Evolutionary conservation across 2,329 filamentous ascomycete species (phyloP).

Genomic region (Hysterium pulicare): DNA sequence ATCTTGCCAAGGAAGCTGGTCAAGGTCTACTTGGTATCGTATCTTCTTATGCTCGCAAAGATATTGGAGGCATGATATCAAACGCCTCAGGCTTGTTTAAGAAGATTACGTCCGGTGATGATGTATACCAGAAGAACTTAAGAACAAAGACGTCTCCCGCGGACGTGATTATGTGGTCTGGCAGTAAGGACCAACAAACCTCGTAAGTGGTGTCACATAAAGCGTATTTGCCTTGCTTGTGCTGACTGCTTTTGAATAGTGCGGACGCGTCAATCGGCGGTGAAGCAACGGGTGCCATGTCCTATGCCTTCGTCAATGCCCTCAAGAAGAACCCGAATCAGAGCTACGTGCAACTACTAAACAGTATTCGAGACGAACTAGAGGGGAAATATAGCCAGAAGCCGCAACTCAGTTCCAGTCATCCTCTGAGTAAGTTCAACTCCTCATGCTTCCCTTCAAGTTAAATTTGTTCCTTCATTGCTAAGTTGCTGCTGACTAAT

Average conservation of each 20-base stretch:
- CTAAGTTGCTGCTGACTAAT: constrained; percentile 1
- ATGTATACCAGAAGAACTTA: constrained; percentile 74
- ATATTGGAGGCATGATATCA: constrained; percentile 75
- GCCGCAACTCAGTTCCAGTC: constrained; percentile 92
- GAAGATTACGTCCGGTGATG: constrained; percentile 76
- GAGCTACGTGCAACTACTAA: constrained; percentile 92
- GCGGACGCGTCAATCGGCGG: constrained; percentile 85
- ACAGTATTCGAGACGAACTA: constrained; percentile 89
- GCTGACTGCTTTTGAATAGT: constrained; percentile 43
- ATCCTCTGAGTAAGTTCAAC: constrained; percentile 77
- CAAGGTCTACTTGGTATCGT: constrained; percentile 69
- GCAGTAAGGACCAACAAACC: constrained; percentile 93
- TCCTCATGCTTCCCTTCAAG: background rate
- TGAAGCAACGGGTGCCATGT: constrained; percentile 96
- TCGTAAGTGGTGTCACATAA: constrained; percentile 65
- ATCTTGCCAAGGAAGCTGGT: constrained; percentile 75
- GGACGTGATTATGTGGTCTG: constrained; percentile 97
- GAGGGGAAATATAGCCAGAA: constrained; percentile 87
- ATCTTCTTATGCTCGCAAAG: constrained; percentile 75
- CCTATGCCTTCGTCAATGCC: constrained; percentile 89
- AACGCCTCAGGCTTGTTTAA: constrained; percentile 84
- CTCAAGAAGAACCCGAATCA: constrained; percentile 92
- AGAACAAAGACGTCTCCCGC: constrained; percentile 90
- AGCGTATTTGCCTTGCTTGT: constrained; percentile 14
- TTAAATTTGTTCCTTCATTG: background rate